Base-by-base conservation (phyloP, 176 grass and related monocot genomes). In the Neostapfia colusana region DNA sequence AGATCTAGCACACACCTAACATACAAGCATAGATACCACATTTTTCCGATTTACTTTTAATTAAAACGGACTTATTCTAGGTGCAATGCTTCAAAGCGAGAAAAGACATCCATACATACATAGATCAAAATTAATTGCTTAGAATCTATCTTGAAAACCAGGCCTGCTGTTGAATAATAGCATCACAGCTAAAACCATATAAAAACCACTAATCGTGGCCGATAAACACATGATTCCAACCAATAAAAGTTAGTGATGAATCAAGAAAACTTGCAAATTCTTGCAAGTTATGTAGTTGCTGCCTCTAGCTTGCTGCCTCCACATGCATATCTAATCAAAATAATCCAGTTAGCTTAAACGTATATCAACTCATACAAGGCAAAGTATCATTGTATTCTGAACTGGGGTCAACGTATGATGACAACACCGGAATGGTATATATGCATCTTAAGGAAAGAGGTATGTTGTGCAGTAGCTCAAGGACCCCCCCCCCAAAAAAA, bases 241-340 rank as follows among this genome's bases (percentile, higher is more conserved):
- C 31, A 26, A 37, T 51, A 72, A 40, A 25, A 21, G 31, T 18
- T 18, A 23, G 24, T 49, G 10, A 16, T 65, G 24, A n/a, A n/a
- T 46, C 5, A 65, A 37, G 18, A 39, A 64, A 35, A 77, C 78
- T 81, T 61, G 61, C 66, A 70, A 10, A 20, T 36, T 80, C 54
- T 60, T 70, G 66, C 66, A 80, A 61, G 78, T 59, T 80, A 70
- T 80, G 78, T 66, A 70, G 66, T 80, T 70, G 78, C 14, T 14
- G 54, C 42, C 78, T 70, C 66, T 34, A 80, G 78, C 66, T 70
- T 80, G 54, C 67, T 80, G 54, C 78, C 78, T 40, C 48, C 70
- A 67, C 65, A 57, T 75, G 49, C 80, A 82, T 75, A 82, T 82
- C 80, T 82, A 67, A 82, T 46, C 4, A 82, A 58, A 82, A 58